These are phyloP conservation scores for Corniculantispora saksenae DNA, from an alignment of 2,329 filamentous ascomycete genomes.

Conservation along the genomic window DNA sequence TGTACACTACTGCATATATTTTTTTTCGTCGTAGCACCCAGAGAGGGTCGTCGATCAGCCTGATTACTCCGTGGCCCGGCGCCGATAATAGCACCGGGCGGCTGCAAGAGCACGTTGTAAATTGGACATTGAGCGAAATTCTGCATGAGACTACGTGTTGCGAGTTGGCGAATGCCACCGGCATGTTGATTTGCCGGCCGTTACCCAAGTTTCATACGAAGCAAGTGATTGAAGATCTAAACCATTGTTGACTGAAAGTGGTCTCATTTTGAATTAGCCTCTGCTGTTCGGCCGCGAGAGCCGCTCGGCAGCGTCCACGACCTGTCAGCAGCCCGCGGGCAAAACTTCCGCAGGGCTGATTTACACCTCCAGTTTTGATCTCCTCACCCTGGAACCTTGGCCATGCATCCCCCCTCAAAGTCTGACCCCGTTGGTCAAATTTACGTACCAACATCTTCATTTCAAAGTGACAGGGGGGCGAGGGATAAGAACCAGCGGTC, in stretches of 20 bases:
- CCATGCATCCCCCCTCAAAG: no score
- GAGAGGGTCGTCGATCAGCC: conserved; percentile 10
- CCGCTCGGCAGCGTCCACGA: not conserved
- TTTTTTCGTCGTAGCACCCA: not conserved
- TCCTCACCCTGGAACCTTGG: not conserved
- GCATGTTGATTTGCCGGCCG: no score
- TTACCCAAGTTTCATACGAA: no score
- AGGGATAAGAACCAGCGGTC: not conserved
- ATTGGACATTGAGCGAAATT: no score
- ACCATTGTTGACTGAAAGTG: not conserved
- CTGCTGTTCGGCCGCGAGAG: not conserved
- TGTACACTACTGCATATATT: not conserved
- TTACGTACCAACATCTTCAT: not conserved
- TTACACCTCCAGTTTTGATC: not conserved
- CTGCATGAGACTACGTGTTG: no score
- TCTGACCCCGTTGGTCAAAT: no score
- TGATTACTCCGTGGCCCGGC: conserved; percentile 9
- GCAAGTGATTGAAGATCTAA: no score
- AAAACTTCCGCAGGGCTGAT: not conserved
- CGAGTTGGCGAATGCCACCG: no score
- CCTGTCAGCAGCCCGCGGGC: not conserved
- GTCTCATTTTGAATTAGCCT: not conserved
- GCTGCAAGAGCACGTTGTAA: no score
- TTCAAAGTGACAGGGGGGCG: not conserved
- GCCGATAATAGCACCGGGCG: not conserved